Conservation (phyloP, 2,329 filamentous ascomycete genomes). For the Venturia nashicola region DNA sequence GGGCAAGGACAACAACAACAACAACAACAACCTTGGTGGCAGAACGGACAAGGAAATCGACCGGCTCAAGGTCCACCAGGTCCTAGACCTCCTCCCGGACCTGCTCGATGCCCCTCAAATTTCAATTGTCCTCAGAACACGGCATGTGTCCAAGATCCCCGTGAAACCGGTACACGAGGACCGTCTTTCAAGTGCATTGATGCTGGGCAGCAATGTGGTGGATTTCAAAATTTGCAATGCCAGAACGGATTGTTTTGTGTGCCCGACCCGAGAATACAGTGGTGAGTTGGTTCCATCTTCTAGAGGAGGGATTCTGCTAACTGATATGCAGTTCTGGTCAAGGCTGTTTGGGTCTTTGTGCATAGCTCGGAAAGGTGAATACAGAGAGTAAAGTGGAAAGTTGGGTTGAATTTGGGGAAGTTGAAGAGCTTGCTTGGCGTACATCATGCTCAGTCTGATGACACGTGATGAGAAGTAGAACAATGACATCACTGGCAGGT, state of each 20-base stretch:
- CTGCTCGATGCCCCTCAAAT: neutral
- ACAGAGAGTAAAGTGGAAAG: too few species aligned
- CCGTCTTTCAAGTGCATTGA: neutral
- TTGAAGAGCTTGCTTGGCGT: neutral
- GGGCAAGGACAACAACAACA: neutral
- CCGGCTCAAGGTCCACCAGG: neutral
- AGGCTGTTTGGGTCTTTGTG: neutral
- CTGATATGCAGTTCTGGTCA: neutral
- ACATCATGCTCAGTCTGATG: neutral
- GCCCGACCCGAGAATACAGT: neutral
- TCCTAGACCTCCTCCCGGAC: neutral
- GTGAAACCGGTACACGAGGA: neutral
- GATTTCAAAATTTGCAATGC: neutral
- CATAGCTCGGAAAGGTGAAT: neutral
- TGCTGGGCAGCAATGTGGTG: neutral
- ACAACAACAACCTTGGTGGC: neutral
- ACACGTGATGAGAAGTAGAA: neutral
- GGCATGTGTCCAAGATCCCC: neutral
- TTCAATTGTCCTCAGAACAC: neutral
- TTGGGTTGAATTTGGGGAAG: neutral
- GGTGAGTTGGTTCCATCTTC: neutral
- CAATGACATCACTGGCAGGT: neutral
- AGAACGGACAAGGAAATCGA: neutral
- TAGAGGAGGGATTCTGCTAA: neutral
- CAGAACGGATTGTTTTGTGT: neutral